These are phyloP conservation scores for Fusarium sp. DNA, from an alignment of 2,329 filamentous ascomycete genomes.

Conservation along the genomic window DNA sequence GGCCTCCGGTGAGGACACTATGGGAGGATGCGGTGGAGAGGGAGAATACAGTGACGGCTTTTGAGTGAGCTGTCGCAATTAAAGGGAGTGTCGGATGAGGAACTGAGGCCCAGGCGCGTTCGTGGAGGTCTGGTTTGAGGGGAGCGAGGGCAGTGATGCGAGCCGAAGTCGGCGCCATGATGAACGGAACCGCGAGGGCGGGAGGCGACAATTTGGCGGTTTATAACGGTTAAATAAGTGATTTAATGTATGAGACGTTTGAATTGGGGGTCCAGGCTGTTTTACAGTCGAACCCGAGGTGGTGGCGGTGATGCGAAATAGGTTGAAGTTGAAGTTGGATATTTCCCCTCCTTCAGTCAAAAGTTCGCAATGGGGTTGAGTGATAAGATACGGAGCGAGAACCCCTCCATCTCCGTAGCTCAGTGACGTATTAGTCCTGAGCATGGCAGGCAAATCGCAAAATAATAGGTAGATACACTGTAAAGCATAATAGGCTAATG, in stretches of 20 bases:
- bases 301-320: constrained; percentile 5
- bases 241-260: background rate
- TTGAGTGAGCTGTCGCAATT: constrained; percentile 88
- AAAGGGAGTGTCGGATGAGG: constrained; percentile 91
- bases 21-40: constrained; percentile 84
- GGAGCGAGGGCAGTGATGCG: constrained; percentile 62
- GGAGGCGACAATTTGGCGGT: background rate
- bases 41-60: constrained; percentile 90
- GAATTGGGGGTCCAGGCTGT: background rate
- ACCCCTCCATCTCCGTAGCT: constrained; percentile 28
- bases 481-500: too few relatives aligned
- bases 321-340: constrained; percentile 10
- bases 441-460: too few relatives aligned
- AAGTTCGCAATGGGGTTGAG: constrained; percentile 25
- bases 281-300: background rate
- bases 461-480: too few relatives aligned
- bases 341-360: constrained; percentile 37
- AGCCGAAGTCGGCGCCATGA: constrained; percentile 48
- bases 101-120: constrained; percentile 86
- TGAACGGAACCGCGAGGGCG: constrained; percentile 18
- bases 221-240: background rate
- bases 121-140: constrained; percentile 69
- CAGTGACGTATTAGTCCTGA: constrained; percentile 25
- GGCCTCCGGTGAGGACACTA: constrained; percentile 85
- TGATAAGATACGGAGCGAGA: constrained; percentile 46